Evolutionary conservation across 208 protist genomes (phyloP).

Genomic region (Spironucleus salmonicida): DNA sequence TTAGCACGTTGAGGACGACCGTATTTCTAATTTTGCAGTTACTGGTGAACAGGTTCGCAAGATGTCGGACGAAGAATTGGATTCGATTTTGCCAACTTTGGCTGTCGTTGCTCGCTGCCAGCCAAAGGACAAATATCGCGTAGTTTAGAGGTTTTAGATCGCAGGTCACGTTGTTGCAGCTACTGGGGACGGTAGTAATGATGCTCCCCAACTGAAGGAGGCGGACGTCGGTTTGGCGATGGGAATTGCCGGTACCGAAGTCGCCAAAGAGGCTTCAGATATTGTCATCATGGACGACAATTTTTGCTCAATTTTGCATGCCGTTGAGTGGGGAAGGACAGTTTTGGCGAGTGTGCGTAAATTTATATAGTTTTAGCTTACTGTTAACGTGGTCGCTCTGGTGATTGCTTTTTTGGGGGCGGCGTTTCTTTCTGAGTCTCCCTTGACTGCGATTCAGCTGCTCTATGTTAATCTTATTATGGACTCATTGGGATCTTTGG

Average conservation of each 20-base stretch:
- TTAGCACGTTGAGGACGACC: slow-evolving; percentile 62
- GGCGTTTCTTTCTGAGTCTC: slow-evolving; percentile 22
- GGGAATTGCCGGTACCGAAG: slow-evolving; percentile 76
- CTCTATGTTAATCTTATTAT: slow-evolving; percentile 97
- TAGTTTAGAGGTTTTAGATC: slow-evolving; percentile 28
- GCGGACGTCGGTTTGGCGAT: slow-evolving; percentile 90
- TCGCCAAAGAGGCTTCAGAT: slow-evolving; percentile 69
- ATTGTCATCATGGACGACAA: slow-evolving; percentile 88
- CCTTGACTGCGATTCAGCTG: slow-evolving; percentile 55
- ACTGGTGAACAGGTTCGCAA: slow-evolving; percentile 57
- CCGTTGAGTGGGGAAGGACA: slow-evolving; percentile 84
- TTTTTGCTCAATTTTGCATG: slow-evolving; percentile 82
- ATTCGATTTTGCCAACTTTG: slow-evolving; percentile 50
- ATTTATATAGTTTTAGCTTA: slow-evolving; percentile 78
- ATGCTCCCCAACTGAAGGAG: slow-evolving; percentile 75
- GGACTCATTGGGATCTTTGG: slow-evolving; percentile 86
- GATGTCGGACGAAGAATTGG: slow-evolving; percentile 55
- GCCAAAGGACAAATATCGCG: slow-evolving; percentile 36
- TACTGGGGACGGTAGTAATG: slow-evolving; percentile 60
- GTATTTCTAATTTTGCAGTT: background rate
- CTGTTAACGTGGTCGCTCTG: slow-evolving; percentile 81
- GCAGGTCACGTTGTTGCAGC: slow-evolving; percentile 38
- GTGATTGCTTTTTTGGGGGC: slow-evolving; percentile 68
- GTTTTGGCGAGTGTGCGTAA: slow-evolving; percentile 60
- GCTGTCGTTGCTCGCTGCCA: slow-evolving; percentile 53